Evolutionary conservation across 2,329 filamentous ascomycete species (phyloP), one percentile per base, ranked within the genome.

Genomic region (Fusarium austroafricanum): DNA sequence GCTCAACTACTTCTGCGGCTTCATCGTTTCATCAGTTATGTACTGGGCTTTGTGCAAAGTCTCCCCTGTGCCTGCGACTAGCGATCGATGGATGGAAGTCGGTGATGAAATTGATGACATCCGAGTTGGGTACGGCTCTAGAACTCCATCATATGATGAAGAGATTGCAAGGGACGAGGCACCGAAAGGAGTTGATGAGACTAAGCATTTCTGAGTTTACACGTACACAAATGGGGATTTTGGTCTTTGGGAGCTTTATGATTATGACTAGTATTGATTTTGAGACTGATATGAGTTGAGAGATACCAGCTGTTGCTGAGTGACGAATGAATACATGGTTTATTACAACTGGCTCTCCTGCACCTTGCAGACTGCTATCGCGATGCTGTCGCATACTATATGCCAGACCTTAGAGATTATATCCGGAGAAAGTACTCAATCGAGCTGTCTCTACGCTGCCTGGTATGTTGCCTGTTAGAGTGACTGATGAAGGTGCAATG

Each of bases 1-100:
- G 69, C 75, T 97, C 72, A 97, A 97, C 79, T 97, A 94, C 82
- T 96, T 97, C 77, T 86, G 87, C 42, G 94, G 94, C 0, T 94
- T 97, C 76, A 83, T 93, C 45, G 86, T 96, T 12, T 87, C 92
- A 0, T 82, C 82, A 1, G 75, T 67, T 0, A 79, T 89, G 10
- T 97, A 97, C 79, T 96, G 87, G 81, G 55, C 77, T 0, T 82
- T 97, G 2, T 94, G 90, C 77, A 86, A 81, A 59, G 33, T 94
- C 26, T 92, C 80, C 65, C 93, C 93, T 0, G 79, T 97, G 0
- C 90, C 92, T 0, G 93, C 91, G 2, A 90, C 86, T 6, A 94
- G 92, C 75, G 85, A 90, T 12, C 82, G 77, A 10, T 97, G 94
- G 94, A 86, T 92, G 78, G 93, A 96, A 78, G 86, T 94, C 18